Conservation (phyloP, 257 asterid genomes). For the Cordia subcordata region DNA sequence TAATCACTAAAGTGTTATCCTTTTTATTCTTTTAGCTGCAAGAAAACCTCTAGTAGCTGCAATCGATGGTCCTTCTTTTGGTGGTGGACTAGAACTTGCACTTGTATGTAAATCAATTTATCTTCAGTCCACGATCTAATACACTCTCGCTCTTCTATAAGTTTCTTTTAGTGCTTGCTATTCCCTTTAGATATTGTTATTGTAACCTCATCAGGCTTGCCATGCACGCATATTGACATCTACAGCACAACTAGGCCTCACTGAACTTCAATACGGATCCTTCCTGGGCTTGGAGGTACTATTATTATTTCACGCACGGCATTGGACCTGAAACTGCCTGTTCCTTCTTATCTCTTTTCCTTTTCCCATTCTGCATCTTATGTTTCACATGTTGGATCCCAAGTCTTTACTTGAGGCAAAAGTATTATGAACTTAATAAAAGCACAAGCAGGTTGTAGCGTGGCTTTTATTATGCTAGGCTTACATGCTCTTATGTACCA, state of each 20-base stretch:
- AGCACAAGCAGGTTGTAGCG: too few species aligned
- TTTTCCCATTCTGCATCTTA: too few species aligned
- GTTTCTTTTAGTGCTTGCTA: constrained; percentile 1
- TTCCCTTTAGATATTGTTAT: not conserved
- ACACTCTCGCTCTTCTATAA: not conserved
- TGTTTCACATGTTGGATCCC: too few species aligned
- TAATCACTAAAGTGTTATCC: constrained; percentile 2
- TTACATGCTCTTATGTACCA: too few species aligned
- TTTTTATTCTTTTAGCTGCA: constrained; percentile 30
- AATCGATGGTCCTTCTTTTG: constrained; percentile 58
- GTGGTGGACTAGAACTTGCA: constrained; percentile 65
- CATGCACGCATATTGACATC: constrained; percentile 56
- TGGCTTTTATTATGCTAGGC: too few species aligned
- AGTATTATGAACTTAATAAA: too few species aligned
- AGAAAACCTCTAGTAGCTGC: constrained; percentile 69
- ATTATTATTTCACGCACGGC: not conserved
- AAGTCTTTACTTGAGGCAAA: too few species aligned
- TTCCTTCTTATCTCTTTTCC: too few species aligned
- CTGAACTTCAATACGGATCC: constrained; percentile 48
- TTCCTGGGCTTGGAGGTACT: constrained; percentile 64
- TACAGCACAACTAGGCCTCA: constrained; percentile 47
- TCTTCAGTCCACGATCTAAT: constrained; percentile 2
- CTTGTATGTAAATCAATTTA: constrained; percentile 35
- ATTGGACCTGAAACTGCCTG: too few species aligned
- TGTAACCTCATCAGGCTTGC: constrained; percentile 33